phyloP scores from a whole-genome alignment of 2,329 filamentous ascomycete genomes.

The Pseudogymnoascus sp. region DNA sequence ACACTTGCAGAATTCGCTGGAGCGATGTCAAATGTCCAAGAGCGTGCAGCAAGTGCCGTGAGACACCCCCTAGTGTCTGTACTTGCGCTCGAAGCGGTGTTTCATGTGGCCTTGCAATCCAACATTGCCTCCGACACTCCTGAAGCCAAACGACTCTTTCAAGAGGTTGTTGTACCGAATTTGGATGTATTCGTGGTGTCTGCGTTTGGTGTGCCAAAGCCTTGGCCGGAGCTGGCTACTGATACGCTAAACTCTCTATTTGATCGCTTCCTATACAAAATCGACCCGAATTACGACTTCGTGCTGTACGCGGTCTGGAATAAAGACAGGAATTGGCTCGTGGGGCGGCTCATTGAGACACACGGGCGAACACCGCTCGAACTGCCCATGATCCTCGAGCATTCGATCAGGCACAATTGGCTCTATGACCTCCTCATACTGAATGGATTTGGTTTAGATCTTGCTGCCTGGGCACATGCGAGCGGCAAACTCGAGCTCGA shows the following conservation, averaged over 20 bases:
- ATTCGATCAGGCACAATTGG: constrained; percentile 77
- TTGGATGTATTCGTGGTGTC: constrained; percentile 73
- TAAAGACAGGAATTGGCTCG: constrained; percentile 82
- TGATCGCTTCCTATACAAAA: constrained; percentile 73
- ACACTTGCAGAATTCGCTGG: constrained; percentile 55
- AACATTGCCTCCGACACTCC: constrained; percentile 53
- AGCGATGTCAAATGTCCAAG: constrained; percentile 50
- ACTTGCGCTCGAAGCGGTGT: constrained; percentile 67
- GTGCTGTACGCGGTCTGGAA: constrained; percentile 88
- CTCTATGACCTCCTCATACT: constrained; percentile 57
- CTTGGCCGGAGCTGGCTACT: constrained; percentile 66
- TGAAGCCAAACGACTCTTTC: constrained; percentile 58
- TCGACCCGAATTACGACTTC: constrained; percentile 71
- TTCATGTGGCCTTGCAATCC: constrained; percentile 56
- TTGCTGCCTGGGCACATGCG: constrained; percentile 78
- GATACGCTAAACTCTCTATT: constrained; percentile 73
- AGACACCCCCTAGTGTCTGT: constrained; percentile 84
- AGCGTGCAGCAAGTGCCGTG: constrained; percentile 58
- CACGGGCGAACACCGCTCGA: constrained; percentile 64
- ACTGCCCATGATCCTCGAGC: constrained; percentile 65
- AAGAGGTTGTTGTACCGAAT: constrained; percentile 62
- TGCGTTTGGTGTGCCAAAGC: constrained; percentile 67
- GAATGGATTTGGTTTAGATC: constrained; percentile 79
- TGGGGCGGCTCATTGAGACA: constrained; percentile 66
- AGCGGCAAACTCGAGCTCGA: constrained; percentile 72